phyloP scores from a whole-genome alignment of 768 basidiomycete genomes.

The Cystofilobasidium ferigula region DNA sequence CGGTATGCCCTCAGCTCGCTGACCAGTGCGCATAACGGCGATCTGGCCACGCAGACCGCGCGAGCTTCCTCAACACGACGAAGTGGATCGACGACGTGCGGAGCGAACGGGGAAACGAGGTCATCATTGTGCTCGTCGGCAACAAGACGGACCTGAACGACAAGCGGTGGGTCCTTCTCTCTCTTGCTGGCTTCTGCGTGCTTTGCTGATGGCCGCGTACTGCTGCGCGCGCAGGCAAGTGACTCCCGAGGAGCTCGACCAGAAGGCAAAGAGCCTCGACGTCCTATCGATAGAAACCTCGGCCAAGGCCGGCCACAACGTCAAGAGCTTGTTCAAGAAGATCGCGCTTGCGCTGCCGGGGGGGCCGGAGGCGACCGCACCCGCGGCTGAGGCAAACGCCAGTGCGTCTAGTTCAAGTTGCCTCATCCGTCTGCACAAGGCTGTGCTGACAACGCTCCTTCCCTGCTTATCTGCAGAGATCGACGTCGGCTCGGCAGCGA shows the following conservation, averaged over 20 bases:
- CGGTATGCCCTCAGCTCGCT: not conserved
- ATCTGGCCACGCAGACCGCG: constrained; percentile 54
- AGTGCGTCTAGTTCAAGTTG: not conserved
- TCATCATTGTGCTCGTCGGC: constrained; percentile 94
- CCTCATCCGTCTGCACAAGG: not conserved
- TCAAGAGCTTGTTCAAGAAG: constrained; percentile 98
- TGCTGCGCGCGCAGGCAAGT: constrained; percentile 69
- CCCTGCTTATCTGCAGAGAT: constrained; percentile 19
- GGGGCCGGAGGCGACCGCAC: constrained; percentile 43
- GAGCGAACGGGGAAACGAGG: constrained; percentile 91
- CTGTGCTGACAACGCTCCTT: constrained; percentile 16
- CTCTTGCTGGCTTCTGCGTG: no score
- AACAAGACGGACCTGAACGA: constrained; percentile 99
- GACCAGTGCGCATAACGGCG: not conserved
- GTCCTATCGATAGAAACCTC: constrained; percentile 99
- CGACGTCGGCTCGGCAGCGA: constrained; percentile 10
- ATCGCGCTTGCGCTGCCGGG: constrained; percentile 97
- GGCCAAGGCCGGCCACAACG: constrained; percentile 97
- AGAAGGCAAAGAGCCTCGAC: constrained; percentile 74
- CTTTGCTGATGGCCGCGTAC: no score
- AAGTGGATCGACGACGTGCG: constrained; percentile 99
- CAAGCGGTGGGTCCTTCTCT: constrained; percentile 60
- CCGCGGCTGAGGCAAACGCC: constrained; percentile 14
- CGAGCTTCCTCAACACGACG: constrained; percentile 93
- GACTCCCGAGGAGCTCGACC: constrained; percentile 92